A percentile compares a stretch with the other conserved stretches of the same genome.
Conservation (phyloP, 768 basidiomycete genomes). For the Boletellus ananas region DNA sequence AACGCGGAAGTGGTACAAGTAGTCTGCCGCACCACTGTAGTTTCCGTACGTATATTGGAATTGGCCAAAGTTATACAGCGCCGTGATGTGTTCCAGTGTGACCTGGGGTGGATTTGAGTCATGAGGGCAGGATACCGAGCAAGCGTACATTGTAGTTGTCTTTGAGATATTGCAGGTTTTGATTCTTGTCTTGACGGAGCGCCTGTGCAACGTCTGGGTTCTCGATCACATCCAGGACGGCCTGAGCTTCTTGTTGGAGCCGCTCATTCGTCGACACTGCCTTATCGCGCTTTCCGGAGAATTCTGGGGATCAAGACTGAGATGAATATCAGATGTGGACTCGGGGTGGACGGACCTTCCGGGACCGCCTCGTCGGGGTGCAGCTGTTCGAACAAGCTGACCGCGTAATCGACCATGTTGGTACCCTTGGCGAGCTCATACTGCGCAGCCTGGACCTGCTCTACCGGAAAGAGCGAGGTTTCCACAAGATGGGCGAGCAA, state of each 20-base stretch:
- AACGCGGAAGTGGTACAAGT: constrained; percentile 97
- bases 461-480: constrained; percentile 66
- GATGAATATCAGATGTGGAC: not conserved
- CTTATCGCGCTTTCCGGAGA: constrained; percentile 74
- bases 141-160: constrained; percentile 80
- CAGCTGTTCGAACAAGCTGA: constrained; percentile 73
- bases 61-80: constrained; percentile 96
- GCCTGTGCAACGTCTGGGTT: constrained; percentile 95
- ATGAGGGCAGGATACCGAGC: not conserved
- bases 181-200: constrained; percentile 93
- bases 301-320: constrained; percentile 50
- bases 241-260: constrained; percentile 86
- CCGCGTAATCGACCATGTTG: constrained; percentile 96
- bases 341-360: constrained; percentile 45
- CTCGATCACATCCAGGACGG: constrained; percentile 92
- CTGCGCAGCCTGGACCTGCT: constrained; percentile 84
- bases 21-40: constrained; percentile 95
- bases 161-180: constrained; percentile 91
- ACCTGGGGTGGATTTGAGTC: constrained; percentile 49
- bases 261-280: constrained; percentile 82
- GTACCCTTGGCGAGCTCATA: constrained; percentile 97
- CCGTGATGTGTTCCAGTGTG: constrained; percentile 90
- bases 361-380: constrained; percentile 70
- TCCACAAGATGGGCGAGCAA: constrained; percentile 85
- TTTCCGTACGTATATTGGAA: constrained; percentile 99